These are phyloP conservation scores for Lantana camara DNA, from an alignment of 257 asterid species.

Conservation along the genomic window DNA sequence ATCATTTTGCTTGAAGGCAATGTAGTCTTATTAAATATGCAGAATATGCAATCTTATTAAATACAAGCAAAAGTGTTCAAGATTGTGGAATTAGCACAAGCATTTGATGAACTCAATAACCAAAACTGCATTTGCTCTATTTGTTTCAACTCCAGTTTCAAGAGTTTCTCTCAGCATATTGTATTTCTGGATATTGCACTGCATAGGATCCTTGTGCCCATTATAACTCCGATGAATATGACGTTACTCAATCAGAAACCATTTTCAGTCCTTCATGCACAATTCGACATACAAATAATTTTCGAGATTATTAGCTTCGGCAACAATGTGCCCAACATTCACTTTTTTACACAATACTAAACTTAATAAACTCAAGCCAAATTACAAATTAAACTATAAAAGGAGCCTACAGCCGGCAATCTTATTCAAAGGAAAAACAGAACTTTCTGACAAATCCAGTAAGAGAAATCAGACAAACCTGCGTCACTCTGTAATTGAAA, in stretches of 20 bases:
- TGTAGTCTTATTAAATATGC: no score
- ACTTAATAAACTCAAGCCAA: neutral
- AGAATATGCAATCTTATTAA: no score
- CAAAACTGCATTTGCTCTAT: no score
- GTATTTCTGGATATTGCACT: neutral
- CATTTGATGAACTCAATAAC: no score
- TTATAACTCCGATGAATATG: neutral
- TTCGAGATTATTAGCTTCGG: neutral
- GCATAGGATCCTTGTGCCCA: neutral
- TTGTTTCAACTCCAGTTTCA: neutral
- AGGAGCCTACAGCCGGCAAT: neutral
- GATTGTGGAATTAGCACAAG: no score
- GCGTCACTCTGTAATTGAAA: conserved; percentile 86
- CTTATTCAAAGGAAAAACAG: neutral
- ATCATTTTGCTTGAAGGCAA: no score
- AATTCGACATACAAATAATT: neutral
- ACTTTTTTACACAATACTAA: neutral
- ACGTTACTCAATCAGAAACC: neutral
- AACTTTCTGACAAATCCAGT: neutral
- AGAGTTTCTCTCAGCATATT: neutral
- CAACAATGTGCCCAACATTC: neutral
- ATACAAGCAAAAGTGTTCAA: no score
- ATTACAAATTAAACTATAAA: neutral
- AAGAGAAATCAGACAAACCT: conserved; percentile 45
- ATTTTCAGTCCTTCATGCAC: neutral